Evolutionary conservation across 129 eudicot genomes (phyloP).

Genomic region (Centrapalus pauciflorus): DNA sequence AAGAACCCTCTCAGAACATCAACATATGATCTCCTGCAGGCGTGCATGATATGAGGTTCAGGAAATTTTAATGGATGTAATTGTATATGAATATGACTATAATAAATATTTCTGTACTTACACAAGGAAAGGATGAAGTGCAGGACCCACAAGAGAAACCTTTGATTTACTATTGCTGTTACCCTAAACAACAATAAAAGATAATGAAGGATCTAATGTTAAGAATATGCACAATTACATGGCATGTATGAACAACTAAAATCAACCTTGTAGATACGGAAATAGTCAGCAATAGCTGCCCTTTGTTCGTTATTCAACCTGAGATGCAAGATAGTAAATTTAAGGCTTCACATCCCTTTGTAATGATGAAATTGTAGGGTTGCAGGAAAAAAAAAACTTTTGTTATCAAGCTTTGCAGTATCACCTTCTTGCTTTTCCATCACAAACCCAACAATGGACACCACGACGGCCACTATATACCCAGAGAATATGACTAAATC

Average conservation of each 20-base stretch:
- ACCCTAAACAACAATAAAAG: constrained; percentile 45
- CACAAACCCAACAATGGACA: constrained; percentile 99
- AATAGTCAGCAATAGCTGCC: constrained; percentile 79
- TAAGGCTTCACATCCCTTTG: neutral
- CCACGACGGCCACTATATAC: constrained; percentile 99
- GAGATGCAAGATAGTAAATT: constrained; percentile 3
- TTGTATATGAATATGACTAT: neutral
- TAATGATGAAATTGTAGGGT: neutral
- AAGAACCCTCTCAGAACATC: constrained; percentile 62
- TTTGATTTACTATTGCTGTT: constrained; percentile 58
- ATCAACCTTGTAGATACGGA: constrained; percentile 79
- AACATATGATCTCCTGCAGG: constrained; percentile 76
- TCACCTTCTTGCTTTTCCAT: constrained; percentile 93
- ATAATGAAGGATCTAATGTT: neutral
- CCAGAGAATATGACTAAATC: constrained; percentile 87
- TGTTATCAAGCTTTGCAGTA: constrained; percentile 9
- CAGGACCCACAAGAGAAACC: constrained; percentile 50
- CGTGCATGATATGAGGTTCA: constrained; percentile 9
- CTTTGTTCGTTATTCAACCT: constrained; percentile 90
- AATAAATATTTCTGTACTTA: constrained; percentile 24
- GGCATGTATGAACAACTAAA: neutral
- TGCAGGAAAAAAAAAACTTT: neutral
- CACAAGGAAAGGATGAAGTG: constrained; percentile 73
- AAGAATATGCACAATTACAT: neutral
- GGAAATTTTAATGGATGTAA: neutral